Evolutionary conservation across 441 rosid species (phyloP).

Genomic region (Corymbia calophylla): DNA sequence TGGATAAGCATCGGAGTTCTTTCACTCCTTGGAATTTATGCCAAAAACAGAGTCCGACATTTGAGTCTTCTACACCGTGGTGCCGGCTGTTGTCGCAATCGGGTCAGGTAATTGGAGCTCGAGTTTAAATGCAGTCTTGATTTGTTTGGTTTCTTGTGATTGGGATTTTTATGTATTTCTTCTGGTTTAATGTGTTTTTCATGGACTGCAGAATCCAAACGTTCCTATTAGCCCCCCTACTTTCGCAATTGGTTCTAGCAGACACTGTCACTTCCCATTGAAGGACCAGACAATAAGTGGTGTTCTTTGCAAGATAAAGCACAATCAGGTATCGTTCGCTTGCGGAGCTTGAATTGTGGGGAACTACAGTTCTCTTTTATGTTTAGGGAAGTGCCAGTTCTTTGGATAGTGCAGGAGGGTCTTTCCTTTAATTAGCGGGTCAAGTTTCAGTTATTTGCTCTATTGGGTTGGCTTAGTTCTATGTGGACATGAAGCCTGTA

Average conservation of each 20-base stretch:
- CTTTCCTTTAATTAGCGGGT: not conserved
- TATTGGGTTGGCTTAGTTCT: slow-evolving; percentile 4
- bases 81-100: slow-evolving; percentile 61
- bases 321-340: slow-evolving; percentile 39
- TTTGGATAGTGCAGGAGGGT: not conserved
- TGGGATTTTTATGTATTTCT: not conserved
- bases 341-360: not conserved
- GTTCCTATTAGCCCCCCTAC: slow-evolving; percentile 21
- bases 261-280: slow-evolving; percentile 36
- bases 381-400: not conserved
- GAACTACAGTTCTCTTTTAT: not conserved
- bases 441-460: not conserved
- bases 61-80: slow-evolving; percentile 50
- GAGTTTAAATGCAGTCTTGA: not conserved
- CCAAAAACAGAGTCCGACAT: slow-evolving; percentile 34
- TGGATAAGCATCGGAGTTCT: slow-evolving; percentile 54
- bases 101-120: slow-evolving; percentile 33
- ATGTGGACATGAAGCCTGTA: slow-evolving; percentile 52
- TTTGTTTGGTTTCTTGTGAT: not conserved
- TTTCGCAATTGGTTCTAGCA: slow-evolving; percentile 58
- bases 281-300: slow-evolving; percentile 45
- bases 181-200: not conserved
- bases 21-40: slow-evolving; percentile 31
- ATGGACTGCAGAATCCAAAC: slow-evolving; percentile 48
- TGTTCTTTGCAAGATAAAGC: slow-evolving; percentile 57